These are phyloP conservation scores for Cornus florida DNA, from an alignment of 148 eudicot species.

Conservation along the genomic window DNA sequence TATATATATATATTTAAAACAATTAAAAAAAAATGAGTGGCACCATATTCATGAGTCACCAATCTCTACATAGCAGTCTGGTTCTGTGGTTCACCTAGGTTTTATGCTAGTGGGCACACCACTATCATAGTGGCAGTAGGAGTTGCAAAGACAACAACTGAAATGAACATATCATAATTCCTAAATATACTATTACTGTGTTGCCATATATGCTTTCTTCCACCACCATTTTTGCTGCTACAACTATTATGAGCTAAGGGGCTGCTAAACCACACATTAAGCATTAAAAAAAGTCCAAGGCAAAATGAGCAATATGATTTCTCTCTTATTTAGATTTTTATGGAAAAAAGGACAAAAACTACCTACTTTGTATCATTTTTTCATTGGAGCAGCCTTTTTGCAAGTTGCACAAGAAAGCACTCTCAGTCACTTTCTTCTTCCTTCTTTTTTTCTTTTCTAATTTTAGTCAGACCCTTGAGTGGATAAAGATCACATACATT, in stretches of 20 bases:
- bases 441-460: background rate
- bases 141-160: slow-evolving; percentile 10
- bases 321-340: background rate
- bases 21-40: background rate
- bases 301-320: background rate
- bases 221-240: slow-evolving; percentile 8
- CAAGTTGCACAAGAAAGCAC: slow-evolving; percentile 21
- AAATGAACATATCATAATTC: background rate
- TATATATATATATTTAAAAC: no score
- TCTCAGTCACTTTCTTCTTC: background rate
- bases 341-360: background rate
- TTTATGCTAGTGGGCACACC: slow-evolving; percentile 1
- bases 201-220: slow-evolving; percentile 12
- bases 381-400: slow-evolving; percentile 3
- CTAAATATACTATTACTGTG: slow-evolving; percentile 7
- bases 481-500: background rate
- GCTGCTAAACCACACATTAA: slow-evolving; percentile 11
- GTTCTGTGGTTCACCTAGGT: background rate
- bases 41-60: background rate
- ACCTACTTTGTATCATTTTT: slow-evolving; percentile 1
- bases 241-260: background rate
- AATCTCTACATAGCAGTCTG: background rate
- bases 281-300: slow-evolving; percentile 9
- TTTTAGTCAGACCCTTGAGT: background rate
- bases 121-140: slow-evolving; percentile 1